Evolutionary conservation across 257 asterid genomes (phyloP).

Genomic region (Knoxia roxburghii): DNA sequence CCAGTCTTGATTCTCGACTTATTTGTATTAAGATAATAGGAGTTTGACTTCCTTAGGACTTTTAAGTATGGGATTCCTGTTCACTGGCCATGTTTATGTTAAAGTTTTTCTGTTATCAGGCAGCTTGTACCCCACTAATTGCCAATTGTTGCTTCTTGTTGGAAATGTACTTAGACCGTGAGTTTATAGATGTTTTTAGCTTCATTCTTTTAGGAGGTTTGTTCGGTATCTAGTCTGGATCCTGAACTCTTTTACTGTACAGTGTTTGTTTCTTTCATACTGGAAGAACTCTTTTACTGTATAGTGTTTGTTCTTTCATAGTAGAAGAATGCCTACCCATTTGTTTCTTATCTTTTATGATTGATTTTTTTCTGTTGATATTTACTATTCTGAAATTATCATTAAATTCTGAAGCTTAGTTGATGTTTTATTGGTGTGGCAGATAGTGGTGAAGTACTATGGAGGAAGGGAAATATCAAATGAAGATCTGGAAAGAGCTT

Average conservation of each 20-base stretch:
- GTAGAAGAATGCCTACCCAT: no score
- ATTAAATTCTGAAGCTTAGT: background rate
- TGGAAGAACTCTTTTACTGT: no score
- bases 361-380: no score
- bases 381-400: no score
- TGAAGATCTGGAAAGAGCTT: conserved; percentile 78
- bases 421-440: conserved; percentile 15
- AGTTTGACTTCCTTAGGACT: background rate
- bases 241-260: background rate
- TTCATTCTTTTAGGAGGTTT: background rate
- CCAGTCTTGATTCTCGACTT: background rate
- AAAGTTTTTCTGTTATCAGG: background rate
- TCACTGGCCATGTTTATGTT: background rate
- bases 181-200: background rate
- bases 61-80: background rate
- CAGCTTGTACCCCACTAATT: background rate
- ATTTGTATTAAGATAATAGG: background rate
- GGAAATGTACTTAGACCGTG: background rate
- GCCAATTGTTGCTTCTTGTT: background rate
- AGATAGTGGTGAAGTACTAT: conserved; percentile 70
- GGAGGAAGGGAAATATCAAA: conserved; percentile 85
- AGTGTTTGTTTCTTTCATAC: background rate
- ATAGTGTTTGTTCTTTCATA: no score
- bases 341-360: no score
- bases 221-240: background rate